Conservation (phyloP, 2,329 filamentous ascomycete genomes). For the Rhexocercosporidium sp. region DNA sequence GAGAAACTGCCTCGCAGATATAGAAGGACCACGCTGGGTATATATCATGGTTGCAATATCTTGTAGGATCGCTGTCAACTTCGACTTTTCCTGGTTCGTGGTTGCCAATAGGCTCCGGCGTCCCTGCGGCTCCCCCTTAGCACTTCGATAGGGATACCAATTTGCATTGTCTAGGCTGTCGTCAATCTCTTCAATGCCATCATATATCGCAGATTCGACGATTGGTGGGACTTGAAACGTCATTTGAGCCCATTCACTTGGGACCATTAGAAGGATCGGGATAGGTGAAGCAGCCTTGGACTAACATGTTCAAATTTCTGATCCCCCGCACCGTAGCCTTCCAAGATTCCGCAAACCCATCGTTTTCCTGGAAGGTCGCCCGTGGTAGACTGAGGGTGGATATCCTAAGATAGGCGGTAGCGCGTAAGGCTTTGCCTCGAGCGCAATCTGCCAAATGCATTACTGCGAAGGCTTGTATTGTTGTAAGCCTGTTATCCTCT, state of each 20-base stretch:
- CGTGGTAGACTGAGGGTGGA: conserved; percentile 34
- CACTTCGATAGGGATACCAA: conserved; percentile 38
- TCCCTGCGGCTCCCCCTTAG: conserved; percentile 27
- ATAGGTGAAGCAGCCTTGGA: neutral
- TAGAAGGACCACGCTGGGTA: conserved; percentile 17
- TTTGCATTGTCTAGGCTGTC: conserved; percentile 27
- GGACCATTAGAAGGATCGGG: conserved; percentile 29
- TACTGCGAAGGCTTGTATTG: conserved; percentile 41
- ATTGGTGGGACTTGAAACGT: conserved; percentile 38
- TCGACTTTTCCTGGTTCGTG: conserved; percentile 41
- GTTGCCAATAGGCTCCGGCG: conserved; percentile 38
- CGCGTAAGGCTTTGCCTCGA: conserved; percentile 36
- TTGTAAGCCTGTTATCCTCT: conserved; percentile 35
- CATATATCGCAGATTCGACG: conserved; percentile 16
- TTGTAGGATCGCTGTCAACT: conserved; percentile 38
- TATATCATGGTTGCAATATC: conserved; percentile 38
- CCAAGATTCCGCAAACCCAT: conserved; percentile 37
- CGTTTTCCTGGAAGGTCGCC: conserved; percentile 23
- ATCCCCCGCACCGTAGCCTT: conserved; percentile 42
- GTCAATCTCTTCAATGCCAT: conserved; percentile 27
- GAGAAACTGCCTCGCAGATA: conserved; percentile 34
- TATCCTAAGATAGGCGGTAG: conserved; percentile 38
- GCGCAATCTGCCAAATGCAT: conserved; percentile 42
- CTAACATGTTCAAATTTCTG: conserved; percentile 43
- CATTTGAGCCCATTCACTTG: conserved; percentile 43